phyloP scores from a whole-genome alignment of 2,329 filamentous ascomycete species.

The Paraconiothyrium sp. region DNA sequence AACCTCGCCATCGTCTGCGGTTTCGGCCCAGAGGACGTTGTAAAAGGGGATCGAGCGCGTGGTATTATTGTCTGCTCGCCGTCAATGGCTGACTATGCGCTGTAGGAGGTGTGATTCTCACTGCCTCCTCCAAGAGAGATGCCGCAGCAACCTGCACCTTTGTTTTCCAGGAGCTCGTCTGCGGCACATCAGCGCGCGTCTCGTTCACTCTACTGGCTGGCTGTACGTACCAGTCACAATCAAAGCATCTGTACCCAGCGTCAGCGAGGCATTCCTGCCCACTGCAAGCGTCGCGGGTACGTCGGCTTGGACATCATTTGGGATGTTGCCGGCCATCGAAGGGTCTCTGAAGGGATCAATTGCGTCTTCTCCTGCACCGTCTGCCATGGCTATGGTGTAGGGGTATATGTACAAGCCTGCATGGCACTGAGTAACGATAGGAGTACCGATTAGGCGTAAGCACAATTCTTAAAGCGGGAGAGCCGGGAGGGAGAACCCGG shows the following conservation, averaged over 20 bases:
- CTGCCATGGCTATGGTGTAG: slow-evolving; percentile 35
- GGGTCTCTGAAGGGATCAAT: slow-evolving; percentile 43
- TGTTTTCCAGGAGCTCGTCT: slow-evolving; percentile 65
- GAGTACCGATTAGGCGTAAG: not conserved
- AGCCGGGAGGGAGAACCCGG: slow-evolving; percentile 1
- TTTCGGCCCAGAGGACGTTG: slow-evolving; percentile 83
- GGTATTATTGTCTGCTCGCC: slow-evolving; percentile 54
- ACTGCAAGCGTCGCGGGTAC: slow-evolving; percentile 59
- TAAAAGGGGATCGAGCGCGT: slow-evolving; percentile 76
- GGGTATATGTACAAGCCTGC: not conserved
- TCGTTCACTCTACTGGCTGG: not conserved
- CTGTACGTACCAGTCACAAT: slow-evolving; percentile 63
- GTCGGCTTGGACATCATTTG: slow-evolving; percentile 16
- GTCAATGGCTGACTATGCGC: slow-evolving; percentile 19
- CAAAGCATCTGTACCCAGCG: slow-evolving; percentile 68
- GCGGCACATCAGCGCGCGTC: slow-evolving; percentile 17
- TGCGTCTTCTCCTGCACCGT: slow-evolving; percentile 26
- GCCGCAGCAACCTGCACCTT: slow-evolving; percentile 65
- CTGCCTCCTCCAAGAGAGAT: slow-evolving; percentile 59
- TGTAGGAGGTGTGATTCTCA: slow-evolving; percentile 36
- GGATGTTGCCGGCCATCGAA: slow-evolving; percentile 23
- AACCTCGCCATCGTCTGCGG: slow-evolving; percentile 66
- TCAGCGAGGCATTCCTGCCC: slow-evolving; percentile 67
- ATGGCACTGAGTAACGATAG: not conserved
- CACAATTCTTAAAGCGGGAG: not conserved